These are phyloP conservation scores for Trichocomaceae sp. DNA, from an alignment of 2,329 filamentous ascomycete species.

Conservation along the genomic window DNA sequence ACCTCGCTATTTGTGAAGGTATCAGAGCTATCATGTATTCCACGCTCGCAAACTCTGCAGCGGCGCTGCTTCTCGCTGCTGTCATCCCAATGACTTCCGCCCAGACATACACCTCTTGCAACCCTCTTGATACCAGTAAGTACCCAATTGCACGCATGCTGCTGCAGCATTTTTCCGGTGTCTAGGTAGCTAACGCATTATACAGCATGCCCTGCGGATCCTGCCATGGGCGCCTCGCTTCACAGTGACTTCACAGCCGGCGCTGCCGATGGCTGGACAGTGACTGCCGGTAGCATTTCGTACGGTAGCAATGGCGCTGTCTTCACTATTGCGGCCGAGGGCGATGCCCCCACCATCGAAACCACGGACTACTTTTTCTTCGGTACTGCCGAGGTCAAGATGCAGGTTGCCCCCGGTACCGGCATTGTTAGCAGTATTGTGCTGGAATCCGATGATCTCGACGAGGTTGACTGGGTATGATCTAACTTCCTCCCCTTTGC, in stretches of 20 bases:
- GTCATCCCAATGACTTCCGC: constrained; percentile 40
- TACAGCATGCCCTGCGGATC: constrained; percentile 59
- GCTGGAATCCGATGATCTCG: constrained; percentile 83
- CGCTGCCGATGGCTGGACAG: constrained; percentile 63
- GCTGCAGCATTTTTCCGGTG: background rate
- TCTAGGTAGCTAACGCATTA: constrained; percentile 10
- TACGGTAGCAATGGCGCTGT: constrained; percentile 66
- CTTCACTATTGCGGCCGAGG: constrained; percentile 69
- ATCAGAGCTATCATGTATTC: constrained; percentile 23
- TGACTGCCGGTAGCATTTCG: constrained; percentile 42
- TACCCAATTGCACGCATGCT: background rate
- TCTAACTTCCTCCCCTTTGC: background rate
- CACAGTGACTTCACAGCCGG: constrained; percentile 41
- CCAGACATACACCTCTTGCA: constrained; percentile 71
- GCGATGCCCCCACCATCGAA: constrained; percentile 77
- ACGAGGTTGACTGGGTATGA: constrained; percentile 93
- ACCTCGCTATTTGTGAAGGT: background rate
- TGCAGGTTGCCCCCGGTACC: constrained; percentile 78
- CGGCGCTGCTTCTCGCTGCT: constrained; percentile 24
- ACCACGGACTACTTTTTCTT: constrained; percentile 99
- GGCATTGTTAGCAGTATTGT: constrained; percentile 93
- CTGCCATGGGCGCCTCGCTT: constrained; percentile 54
- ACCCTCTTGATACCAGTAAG: constrained; percentile 48
- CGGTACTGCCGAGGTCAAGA: constrained; percentile 73
- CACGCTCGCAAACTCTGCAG: constrained; percentile 22